phyloP scores from a whole-genome alignment of 1,284 basidiomycete species.

The Singerocomus rubriflavus region DNA sequence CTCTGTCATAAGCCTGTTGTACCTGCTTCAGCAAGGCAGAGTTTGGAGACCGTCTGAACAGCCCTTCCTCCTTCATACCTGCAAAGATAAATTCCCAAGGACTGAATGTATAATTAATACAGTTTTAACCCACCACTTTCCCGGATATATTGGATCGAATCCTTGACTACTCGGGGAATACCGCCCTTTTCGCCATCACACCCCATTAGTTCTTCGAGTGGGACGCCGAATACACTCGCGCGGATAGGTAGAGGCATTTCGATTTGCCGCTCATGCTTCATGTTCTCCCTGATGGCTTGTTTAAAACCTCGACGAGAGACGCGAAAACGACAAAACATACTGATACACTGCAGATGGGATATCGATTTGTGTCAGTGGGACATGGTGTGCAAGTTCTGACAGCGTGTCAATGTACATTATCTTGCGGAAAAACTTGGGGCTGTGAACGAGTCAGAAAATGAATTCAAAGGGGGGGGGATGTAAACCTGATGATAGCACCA shows the following conservation, averaged over 20 bases:
- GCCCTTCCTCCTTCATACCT: conserved; percentile 72
- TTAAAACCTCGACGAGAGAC: conserved; percentile 5
- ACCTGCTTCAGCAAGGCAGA: conserved; percentile 68
- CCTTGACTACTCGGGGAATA: conserved; percentile 74
- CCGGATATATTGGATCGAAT: conserved; percentile 70
- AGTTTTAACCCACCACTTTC: conserved; percentile 45
- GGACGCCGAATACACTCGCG: conserved; percentile 72
- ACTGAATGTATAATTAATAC: background rate
- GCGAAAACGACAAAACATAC: conserved; percentile 37
- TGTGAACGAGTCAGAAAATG: conserved; percentile 25
- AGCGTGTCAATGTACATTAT: conserved; percentile 72
- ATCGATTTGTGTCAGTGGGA: conserved; percentile 82
- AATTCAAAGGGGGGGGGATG: background rate
- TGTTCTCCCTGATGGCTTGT: conserved; percentile 55
- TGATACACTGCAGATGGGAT: conserved; percentile 78
- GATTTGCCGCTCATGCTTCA: conserved; percentile 67
- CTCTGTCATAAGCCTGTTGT: conserved; percentile 79
- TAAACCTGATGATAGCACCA: conserved; percentile 76
- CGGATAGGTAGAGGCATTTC: conserved; percentile 55
- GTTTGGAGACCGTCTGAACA: conserved; percentile 77
- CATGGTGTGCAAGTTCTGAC: conserved; percentile 67
- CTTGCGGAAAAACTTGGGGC: conserved; percentile 87
- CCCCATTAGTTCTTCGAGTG: conserved; percentile 79
- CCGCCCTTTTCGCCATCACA: conserved; percentile 75
- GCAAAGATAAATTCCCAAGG: background rate